Evolutionary conservation across 2,329 filamentous ascomycete species (phyloP), one percentile per base, ranked within the genome.

Genomic region (Alternaria sp.): DNA sequence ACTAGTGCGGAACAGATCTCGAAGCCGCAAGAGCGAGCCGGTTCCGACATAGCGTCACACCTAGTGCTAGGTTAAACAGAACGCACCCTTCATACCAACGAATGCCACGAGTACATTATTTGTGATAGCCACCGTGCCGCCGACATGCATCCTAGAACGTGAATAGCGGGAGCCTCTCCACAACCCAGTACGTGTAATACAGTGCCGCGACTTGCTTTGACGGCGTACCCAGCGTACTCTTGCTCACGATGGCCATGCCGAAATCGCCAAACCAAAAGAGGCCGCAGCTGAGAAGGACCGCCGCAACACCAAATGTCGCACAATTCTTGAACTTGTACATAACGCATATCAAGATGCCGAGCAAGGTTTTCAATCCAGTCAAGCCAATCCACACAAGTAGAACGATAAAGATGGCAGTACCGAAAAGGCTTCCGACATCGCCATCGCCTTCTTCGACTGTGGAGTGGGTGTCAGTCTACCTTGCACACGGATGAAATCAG

Each of bases 171-270:
- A 59, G 45, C 12, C 57, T 53, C 23, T 59, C 57, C 21, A 59
- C 46, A 11, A 54, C 32, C 57, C 57, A 59, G 9, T 43, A 59
- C 13, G 57, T 54, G 13, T 54, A 59, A 19, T 59, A 59, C 25
- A 59, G 32, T 4, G 49, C 47, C 57, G 15, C n/a, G 13, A 59
- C 32, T 36, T 26, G 28, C 19, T 46, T 23, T 36, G 57, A 59
- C 6, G 57, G 57, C 25, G 23, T 44, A 5, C 57, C 57, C 17
- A 54, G n/a, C 9, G 19, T 7, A 26, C 26, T 59, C 36, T 11
- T 59, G 9, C 23, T 59, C 49, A 59, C 57, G n/a, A 30, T 23
- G 10, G 57, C 57, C 23, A 54, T 30, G 23, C n/a, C 57, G 11
- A 54, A 53, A 54, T 59, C 57, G 11, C 47, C 57, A 0, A 32